A percentile compares a stretch with the other conserved stretches of the same genome.
Conservation (phyloP, 805 yeast genomes). For the Starmerella apis region DNA sequence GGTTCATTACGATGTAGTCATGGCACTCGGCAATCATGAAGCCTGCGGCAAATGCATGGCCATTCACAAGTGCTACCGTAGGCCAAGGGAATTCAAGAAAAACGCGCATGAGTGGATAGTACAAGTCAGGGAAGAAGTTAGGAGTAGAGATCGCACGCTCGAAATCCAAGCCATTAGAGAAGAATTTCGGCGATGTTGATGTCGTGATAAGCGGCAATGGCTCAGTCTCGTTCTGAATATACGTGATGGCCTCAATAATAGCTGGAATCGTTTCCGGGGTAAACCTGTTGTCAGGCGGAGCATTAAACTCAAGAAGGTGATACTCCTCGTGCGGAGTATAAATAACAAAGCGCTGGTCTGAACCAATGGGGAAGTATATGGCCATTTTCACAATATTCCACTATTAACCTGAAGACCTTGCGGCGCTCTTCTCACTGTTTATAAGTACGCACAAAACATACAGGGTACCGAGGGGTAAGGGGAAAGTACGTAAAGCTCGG, state of each 20-base stretch:
- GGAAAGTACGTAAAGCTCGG: too few relatives aligned
- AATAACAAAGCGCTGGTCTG: slow-evolving; percentile 9
- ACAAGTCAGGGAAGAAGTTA: slow-evolving; percentile 29
- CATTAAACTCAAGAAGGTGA: slow-evolving; percentile 29
- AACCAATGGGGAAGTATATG: slow-evolving; percentile 15
- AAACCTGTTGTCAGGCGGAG: slow-evolving; percentile 33
- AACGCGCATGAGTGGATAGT: slow-evolving; percentile 30
- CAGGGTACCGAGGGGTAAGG: too few relatives aligned
- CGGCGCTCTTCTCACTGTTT: too few relatives aligned
- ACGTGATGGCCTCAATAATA: slow-evolving; percentile 30
- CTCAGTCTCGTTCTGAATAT: slow-evolving; percentile 25
- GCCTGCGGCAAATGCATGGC: slow-evolving; percentile 37
- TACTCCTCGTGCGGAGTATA: slow-evolving; percentile 22
- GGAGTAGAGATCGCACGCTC: slow-evolving; percentile 31
- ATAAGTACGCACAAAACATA: too few relatives aligned
- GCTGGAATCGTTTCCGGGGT: slow-evolving; percentile 30
- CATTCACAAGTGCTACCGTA: slow-evolving; percentile 34
- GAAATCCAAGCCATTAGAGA: slow-evolving; percentile 34
- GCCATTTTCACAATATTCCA: background rate
- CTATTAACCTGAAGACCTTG: too few relatives aligned
- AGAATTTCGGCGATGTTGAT: slow-evolving; percentile 32
- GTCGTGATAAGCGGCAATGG: slow-evolving; percentile 33
- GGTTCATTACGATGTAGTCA: slow-evolving; percentile 36
- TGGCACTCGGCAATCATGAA: slow-evolving; percentile 34
- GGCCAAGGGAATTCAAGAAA: slow-evolving; percentile 35